A percentile compares a stretch with the other conserved stretches of the same genome.
These are phyloP conservation scores for Drosera capensis DNA, from an alignment of 148 eudicot species.

Conservation along the genomic window DNA sequence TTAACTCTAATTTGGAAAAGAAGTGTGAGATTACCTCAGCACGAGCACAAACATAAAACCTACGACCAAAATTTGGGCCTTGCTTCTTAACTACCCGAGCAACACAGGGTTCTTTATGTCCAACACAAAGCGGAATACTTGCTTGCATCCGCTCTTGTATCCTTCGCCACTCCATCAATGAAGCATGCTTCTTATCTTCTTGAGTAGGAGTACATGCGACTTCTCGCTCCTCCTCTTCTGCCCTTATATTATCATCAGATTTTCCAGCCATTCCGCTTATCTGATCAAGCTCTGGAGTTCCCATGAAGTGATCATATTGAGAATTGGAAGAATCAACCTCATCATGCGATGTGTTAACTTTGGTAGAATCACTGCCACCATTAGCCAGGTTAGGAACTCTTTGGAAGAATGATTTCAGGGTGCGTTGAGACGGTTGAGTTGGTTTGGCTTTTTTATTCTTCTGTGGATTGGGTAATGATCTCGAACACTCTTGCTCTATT, in stretches of 20 bases:
- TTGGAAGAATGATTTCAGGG: conserved; percentile 73
- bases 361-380: conserved; percentile 10
- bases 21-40: conserved; percentile 51
- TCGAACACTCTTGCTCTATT: conserved; percentile 5
- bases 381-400: conserved; percentile 19
- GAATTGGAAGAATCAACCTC: conserved; percentile 17
- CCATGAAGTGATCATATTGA: conserved; percentile 5
- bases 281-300: conserved; percentile 8
- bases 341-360: conserved; percentile 13
- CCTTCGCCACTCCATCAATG: conserved; percentile 82
- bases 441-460: conserved; percentile 52
- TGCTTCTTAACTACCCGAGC: conserved; percentile 80
- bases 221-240: conserved; percentile 15
- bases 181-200: conserved; percentile 36
- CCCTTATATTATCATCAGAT: conserved; percentile 8
- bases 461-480: conserved; percentile 11
- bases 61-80: conserved; percentile 74
- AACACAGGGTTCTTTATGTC: conserved; percentile 81
- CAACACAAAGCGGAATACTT: conserved; percentile 84
- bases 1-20: background rate
- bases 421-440: conserved; percentile 55
- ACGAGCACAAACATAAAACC: conserved; percentile 91
- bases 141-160: conserved; percentile 83
- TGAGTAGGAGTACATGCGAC: conserved; percentile 14
- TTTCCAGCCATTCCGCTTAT: conserved; percentile 10